These are phyloP conservation scores for Schwanniomyces pseudopolymorphus DNA, from an alignment of 805 yeast species.

Conservation along the genomic window DNA sequence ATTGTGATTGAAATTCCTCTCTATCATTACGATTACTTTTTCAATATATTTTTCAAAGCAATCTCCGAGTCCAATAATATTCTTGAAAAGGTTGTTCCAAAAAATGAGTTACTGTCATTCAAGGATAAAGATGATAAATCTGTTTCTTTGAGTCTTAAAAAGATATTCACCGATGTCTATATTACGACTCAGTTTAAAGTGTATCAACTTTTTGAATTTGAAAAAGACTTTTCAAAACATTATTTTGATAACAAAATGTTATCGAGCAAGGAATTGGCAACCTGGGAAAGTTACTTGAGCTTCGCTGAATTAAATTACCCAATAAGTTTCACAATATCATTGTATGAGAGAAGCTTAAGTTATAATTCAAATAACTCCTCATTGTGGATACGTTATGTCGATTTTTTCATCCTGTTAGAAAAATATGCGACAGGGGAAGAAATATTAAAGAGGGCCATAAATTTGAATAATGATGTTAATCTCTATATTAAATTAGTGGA, in stretches of 20 bases:
- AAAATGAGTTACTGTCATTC: conserved; percentile 12
- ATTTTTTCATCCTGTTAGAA: conserved; percentile 35
- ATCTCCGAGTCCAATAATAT: conserved; percentile 19
- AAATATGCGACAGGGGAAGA: conserved; percentile 36
- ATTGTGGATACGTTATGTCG: conserved; percentile 52
- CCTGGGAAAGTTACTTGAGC: conserved; percentile 60
- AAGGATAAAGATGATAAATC: conserved; percentile 22
- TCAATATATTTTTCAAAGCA: conserved; percentile 33
- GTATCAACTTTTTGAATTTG: conserved; percentile 51
- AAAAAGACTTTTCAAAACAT: conserved; percentile 38
- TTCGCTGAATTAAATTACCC: conserved; percentile 46
- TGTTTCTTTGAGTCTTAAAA: conserved; percentile 39
- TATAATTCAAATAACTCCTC: conserved; percentile 43
- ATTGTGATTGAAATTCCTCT: conserved; percentile 55
- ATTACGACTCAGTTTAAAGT: conserved; percentile 55
- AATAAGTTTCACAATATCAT: conserved; percentile 21
- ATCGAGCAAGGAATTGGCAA: conserved; percentile 48
- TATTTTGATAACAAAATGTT: conserved; percentile 35
- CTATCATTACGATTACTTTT: conserved; percentile 52
- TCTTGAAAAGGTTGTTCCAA: conserved; percentile 17
- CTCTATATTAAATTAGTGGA: conserved; percentile 45
- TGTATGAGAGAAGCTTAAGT: conserved; percentile 50
- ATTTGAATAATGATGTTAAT: conserved; percentile 23
- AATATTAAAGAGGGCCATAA: conserved; percentile 35
- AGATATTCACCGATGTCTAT: conserved; percentile 50